Percentiles rank a stretch among this genome's conserved stretches.
These are phyloP conservation scores for Beverwykella pulmonaria DNA, from an alignment of 495 filamentous ascomycete genomes.

Conservation along the genomic window DNA sequence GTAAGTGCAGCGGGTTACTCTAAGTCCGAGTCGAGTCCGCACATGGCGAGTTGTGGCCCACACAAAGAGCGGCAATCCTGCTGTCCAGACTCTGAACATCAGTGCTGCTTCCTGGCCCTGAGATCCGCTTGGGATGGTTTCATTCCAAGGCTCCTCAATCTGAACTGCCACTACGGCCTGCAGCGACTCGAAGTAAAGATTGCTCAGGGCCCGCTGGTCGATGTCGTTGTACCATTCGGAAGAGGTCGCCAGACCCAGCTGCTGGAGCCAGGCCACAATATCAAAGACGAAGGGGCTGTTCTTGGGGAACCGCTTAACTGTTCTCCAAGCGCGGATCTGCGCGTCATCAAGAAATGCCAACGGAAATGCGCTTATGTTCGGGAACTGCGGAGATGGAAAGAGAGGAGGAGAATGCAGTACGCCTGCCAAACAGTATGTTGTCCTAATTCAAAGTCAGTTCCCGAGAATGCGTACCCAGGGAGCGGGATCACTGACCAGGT, in stretches of 20 bases:
- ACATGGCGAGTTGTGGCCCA: slow-evolving; percentile 29
- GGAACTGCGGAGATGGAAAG: slow-evolving; percentile 20
- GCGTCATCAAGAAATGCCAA: slow-evolving; percentile 34
- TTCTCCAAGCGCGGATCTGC: slow-evolving; percentile 32
- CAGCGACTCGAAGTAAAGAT: slow-evolving; percentile 34
- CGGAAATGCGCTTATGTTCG: slow-evolving; percentile 2
- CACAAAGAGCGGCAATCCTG: slow-evolving; percentile 22
- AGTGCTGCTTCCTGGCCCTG: slow-evolving; percentile 17
- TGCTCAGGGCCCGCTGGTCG: slow-evolving; percentile 24
- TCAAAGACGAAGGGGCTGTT: slow-evolving; percentile 31
- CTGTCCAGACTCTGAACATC: slow-evolving; percentile 26
- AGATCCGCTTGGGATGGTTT: not conserved
- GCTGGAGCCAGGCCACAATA: slow-evolving; percentile 23
- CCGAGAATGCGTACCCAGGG: not conserved
- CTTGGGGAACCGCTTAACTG: slow-evolving; percentile 33
- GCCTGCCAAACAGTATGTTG: slow-evolving; percentile 13
- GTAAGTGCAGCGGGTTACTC: not conserved
- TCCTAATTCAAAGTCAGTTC: slow-evolving; percentile 8
- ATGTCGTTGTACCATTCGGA: slow-evolving; percentile 23
- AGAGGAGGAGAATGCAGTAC: slow-evolving; percentile 16
- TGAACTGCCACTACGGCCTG: slow-evolving; percentile 6
- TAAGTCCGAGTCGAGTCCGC: not conserved
- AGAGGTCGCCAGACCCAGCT: slow-evolving; percentile 22
- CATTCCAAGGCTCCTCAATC: slow-evolving; percentile 30
- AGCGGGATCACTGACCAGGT: slow-evolving; percentile 21